Conservation (phyloP, 2,329 filamentous ascomycete genomes). For the Epichloe amarillans region DNA sequence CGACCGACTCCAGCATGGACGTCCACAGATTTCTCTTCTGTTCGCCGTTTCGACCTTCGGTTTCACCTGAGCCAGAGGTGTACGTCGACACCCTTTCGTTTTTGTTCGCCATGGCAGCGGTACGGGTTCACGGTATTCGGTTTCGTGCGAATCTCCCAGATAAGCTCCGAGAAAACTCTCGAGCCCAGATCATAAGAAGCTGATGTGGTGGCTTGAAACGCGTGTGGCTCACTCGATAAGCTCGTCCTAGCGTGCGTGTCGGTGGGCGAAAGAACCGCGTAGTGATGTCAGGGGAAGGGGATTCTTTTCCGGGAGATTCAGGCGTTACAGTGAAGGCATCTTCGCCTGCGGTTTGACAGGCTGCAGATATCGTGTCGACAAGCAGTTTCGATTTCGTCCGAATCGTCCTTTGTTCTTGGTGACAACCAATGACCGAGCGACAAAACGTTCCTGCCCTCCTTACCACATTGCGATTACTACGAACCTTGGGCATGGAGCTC, state of each 20-base stretch:
- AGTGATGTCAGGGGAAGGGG: background rate
- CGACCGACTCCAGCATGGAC: slow-evolving; percentile 80
- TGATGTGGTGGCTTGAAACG: background rate
- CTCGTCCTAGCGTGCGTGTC: slow-evolving; percentile 1
- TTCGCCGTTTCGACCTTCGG: slow-evolving; percentile 47
- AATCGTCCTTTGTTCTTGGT: background rate
- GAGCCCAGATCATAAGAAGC: background rate
- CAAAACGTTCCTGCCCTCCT: background rate
- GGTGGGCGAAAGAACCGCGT: slow-evolving; percentile 6
- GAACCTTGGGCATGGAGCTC: background rate
- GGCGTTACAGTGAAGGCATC: slow-evolving; percentile 1
- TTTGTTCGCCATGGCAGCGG: slow-evolving; percentile 32
- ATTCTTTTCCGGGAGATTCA: background rate
- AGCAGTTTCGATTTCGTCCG: background rate
- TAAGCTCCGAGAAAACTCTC: background rate
- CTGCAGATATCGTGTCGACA: background rate
- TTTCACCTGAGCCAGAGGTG: slow-evolving; percentile 41
- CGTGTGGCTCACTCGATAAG: background rate
- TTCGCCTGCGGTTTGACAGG: background rate
- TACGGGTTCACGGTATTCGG: background rate
- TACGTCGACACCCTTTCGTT: slow-evolving; percentile 45
- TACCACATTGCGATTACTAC: background rate
- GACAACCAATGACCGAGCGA: too few species aligned
- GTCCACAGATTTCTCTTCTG: slow-evolving; percentile 89
- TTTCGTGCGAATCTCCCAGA: background rate